Evolutionary conservation across 2,329 filamentous ascomycete genomes (phyloP).

Genomic region (Fusarium odoratissimum): DNA sequence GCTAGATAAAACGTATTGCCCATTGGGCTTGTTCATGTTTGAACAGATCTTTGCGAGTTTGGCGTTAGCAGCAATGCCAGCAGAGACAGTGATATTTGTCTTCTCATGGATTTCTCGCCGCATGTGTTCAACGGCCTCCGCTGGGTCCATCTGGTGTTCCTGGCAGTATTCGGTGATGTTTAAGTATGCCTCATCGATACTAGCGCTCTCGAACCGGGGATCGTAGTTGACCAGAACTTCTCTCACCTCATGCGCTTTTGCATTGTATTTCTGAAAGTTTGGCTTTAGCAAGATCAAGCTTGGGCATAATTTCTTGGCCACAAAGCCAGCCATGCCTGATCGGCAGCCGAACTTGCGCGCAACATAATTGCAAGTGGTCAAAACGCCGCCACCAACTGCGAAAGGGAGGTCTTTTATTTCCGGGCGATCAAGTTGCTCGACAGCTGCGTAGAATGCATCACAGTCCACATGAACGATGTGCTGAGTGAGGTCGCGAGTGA

Average conservation of each 20-base stretch:
- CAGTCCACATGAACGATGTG: conserved; percentile 93
- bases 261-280: conserved; percentile 90
- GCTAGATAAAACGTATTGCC: conserved; percentile 81
- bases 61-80: conserved; percentile 92
- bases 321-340: conserved; percentile 95
- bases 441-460: conserved; percentile 96
- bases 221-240: conserved; percentile 89
- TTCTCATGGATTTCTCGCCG: conserved; percentile 79
- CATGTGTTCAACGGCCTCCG: conserved; percentile 81
- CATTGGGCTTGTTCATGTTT: conserved; percentile 96
- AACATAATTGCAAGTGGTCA: conserved; percentile 84
- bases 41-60: conserved; percentile 95
- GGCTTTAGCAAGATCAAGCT: conserved; percentile 83
- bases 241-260: conserved; percentile 89
- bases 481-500: conserved; percentile 83
- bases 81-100: conserved; percentile 88
- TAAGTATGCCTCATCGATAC: conserved; percentile 95
- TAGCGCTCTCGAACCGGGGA: conserved; percentile 89
- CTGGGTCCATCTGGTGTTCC: conserved; percentile 74
- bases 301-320: conserved; percentile 93
- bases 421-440: conserved; percentile 85
- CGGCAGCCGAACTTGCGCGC: conserved; percentile 91
- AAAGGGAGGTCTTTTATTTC: conserved; percentile 90
- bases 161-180: conserved; percentile 91
- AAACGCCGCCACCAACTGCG: conserved; percentile 80